A percentile compares a stretch with the other conserved stretches of the same genome.
phyloP scores from a whole-genome alignment of 306 rosid species.

The Citrullus mucosospermus region DNA sequence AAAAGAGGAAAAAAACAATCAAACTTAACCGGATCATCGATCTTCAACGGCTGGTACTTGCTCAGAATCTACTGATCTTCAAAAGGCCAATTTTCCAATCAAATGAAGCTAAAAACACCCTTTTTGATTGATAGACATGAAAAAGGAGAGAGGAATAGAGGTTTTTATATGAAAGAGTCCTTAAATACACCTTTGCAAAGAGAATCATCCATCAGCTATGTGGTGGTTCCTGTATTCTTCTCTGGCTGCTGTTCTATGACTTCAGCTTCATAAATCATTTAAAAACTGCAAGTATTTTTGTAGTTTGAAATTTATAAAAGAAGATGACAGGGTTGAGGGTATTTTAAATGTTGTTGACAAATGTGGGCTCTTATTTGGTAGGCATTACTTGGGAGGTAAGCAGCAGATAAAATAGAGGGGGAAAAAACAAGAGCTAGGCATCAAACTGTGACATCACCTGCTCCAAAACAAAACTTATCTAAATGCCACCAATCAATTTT shows the following conservation, averaged over 20 bases:
- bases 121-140: not conserved
- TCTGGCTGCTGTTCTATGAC: conserved; percentile 1
- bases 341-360: not conserved
- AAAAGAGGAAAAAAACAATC: conserved; percentile 19
- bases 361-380: not conserved
- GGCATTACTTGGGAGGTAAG: conserved; percentile 6
- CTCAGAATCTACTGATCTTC: not conserved
- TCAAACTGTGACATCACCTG: conserved; percentile 2
- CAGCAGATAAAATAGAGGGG: not conserved
- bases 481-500: not conserved
- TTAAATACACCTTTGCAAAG: not conserved
- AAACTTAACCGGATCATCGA: not conserved
- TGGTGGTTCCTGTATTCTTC: not conserved
- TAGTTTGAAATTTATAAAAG: not conserved
- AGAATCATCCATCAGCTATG: not conserved
- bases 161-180: not conserved
- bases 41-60: not conserved
- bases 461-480: not conserved
- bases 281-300: not conserved
- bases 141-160: not conserved
- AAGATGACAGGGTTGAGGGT: not conserved
- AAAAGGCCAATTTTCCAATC: not conserved
- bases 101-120: not conserved
- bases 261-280: not conserved
- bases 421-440: not conserved